Evolutionary conservation across 2,329 filamentous ascomycete species (phyloP).

Genomic region (Fusarium sp.): DNA sequence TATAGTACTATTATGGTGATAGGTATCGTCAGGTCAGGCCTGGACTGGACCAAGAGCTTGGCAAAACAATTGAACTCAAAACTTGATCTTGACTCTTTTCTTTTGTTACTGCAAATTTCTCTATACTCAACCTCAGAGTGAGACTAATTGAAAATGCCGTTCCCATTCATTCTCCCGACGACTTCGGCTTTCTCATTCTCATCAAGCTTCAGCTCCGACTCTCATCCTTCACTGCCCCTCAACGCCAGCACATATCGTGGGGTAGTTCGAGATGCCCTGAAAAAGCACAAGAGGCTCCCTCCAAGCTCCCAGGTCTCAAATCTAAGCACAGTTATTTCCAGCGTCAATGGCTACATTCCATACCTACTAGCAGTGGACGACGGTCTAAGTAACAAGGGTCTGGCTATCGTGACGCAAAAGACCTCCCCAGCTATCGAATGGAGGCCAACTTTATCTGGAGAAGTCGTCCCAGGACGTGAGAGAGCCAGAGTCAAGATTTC

Average conservation of each 20-base stretch:
- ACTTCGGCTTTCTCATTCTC: constrained; percentile 88
- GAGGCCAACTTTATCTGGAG: constrained; percentile 78
- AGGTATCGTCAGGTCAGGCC: constrained; percentile 17
- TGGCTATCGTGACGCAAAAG: constrained; percentile 63
- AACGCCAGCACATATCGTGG: constrained; percentile 84
- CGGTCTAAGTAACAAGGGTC: constrained; percentile 64
- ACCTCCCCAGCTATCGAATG: constrained; percentile 75
- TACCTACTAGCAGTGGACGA: constrained; percentile 82
- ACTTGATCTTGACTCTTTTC: background rate
- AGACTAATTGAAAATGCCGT: constrained; percentile 72
- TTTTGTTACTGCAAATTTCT: background rate
- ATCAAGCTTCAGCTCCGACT: constrained; percentile 76
- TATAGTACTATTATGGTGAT: constrained; percentile 26
- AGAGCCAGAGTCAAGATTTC: constrained; percentile 71
- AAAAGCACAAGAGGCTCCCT: constrained; percentile 88
- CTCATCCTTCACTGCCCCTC: constrained; percentile 88
- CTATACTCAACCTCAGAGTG: background rate
- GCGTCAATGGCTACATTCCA: constrained; percentile 80
- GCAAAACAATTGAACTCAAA: constrained; percentile 19
- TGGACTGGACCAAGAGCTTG: constrained; percentile 28
- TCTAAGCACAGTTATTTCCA: constrained; percentile 73
- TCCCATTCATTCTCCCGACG: constrained; percentile 85
- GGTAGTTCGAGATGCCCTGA: constrained; percentile 82
- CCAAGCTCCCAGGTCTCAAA: constrained; percentile 73
- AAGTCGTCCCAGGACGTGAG: constrained; percentile 70